Percentiles rank a stretch among this genome's conserved stretches.
Conservation (phyloP, 2,329 filamentous ascomycete species). For the Nectriaceae sp. region DNA sequence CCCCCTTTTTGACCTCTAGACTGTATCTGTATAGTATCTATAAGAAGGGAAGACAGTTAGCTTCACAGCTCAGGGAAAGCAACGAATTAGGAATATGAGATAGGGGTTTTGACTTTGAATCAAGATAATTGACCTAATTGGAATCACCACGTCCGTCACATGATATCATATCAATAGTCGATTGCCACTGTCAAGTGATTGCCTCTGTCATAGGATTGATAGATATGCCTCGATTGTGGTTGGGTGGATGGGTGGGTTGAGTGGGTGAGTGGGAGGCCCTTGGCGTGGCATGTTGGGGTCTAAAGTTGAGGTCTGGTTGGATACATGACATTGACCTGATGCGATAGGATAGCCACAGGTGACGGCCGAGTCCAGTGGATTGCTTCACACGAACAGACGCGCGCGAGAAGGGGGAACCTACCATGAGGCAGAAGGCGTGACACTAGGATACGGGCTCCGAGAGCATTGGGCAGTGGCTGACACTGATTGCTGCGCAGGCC, state of each 20-base stretch:
- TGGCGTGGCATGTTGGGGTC: neutral
- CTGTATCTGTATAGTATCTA: constrained; percentile 31
- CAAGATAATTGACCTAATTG: neutral
- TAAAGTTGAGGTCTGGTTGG: neutral
- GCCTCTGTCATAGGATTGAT: too few relatives aligned
- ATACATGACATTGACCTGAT: neutral
- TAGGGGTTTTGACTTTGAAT: neutral
- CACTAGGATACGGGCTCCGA: neutral
- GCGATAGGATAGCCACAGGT: neutral
- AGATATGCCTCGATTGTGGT: too few relatives aligned
- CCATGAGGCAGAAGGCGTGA: neutral
- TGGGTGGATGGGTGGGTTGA: neutral
- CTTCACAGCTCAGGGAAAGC: constrained; percentile 27
- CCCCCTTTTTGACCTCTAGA: constrained; percentile 26
- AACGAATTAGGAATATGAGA: constrained; percentile 12
- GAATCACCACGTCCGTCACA: neutral
- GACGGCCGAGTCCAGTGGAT: neutral
- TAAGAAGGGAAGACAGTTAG: constrained; percentile 21
- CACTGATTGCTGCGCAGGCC: too few relatives aligned
- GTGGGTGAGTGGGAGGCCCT: neutral
- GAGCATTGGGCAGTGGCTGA: neutral
- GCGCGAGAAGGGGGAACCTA: neutral
- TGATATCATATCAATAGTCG: neutral
- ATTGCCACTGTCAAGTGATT: neutral
- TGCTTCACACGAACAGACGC: neutral